A percentile compares a stretch with the other conserved stretches of the same genome.
phyloP scores from a whole-genome alignment of 2,329 filamentous ascomycete species.

The Aphanocladium album region DNA sequence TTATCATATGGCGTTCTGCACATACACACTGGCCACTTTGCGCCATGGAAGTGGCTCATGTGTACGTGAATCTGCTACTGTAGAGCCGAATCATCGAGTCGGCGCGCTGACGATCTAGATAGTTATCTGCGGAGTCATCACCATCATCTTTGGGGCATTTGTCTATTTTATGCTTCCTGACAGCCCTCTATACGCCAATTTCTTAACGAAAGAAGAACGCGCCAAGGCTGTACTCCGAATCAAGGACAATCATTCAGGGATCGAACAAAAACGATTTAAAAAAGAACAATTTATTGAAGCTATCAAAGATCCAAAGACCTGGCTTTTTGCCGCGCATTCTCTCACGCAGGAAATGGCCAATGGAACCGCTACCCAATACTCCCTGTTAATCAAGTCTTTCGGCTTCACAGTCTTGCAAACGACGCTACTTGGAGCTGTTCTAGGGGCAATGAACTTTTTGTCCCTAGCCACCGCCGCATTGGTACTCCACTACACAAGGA shows the following conservation, averaged over 20 bases:
- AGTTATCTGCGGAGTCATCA: slow-evolving; percentile 19
- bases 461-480: slow-evolving; percentile 11
- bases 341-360: slow-evolving; percentile 34
- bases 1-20: slow-evolving; percentile 27
- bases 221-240: slow-evolving; percentile 27
- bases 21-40: slow-evolving; percentile 30
- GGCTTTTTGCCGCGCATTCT: slow-evolving; percentile 25
- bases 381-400: slow-evolving; percentile 39
- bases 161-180: slow-evolving; percentile 15
- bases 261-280: slow-evolving; percentile 31
- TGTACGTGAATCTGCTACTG: slow-evolving; percentile 16
- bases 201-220: slow-evolving; percentile 22
- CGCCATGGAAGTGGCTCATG: slow-evolving; percentile 36
- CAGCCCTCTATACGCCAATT: slow-evolving; percentile 15
- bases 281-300: slow-evolving; percentile 27
- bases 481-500: slow-evolving; percentile 7
- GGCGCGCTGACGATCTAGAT: background rate
- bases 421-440: slow-evolving; percentile 21
- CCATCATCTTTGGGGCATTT: slow-evolving; percentile 16
- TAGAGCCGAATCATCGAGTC: background rate
- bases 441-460: slow-evolving; percentile 12
- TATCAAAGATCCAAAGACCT: slow-evolving; percentile 25
- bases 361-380: slow-evolving; percentile 34
- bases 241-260: slow-evolving; percentile 26
- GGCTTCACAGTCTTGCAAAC: slow-evolving; percentile 35